Percentiles rank a stretch among this genome's conserved stretches.
These are phyloP conservation scores for Aquilaria yunnanensis DNA, from an alignment of 345 rosid genomes.

Conservation along the genomic window DNA sequence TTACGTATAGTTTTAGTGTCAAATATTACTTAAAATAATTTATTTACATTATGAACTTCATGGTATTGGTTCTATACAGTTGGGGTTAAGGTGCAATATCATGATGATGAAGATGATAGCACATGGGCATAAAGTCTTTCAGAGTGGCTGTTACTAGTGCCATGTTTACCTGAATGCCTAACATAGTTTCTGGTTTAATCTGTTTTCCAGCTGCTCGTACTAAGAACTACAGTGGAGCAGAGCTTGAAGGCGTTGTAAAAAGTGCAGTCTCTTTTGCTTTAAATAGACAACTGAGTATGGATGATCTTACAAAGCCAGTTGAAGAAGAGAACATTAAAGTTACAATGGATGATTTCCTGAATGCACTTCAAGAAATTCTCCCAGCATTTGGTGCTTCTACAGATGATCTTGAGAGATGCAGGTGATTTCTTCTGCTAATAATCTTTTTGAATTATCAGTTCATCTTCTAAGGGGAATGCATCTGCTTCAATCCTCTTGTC, in stretches of 20 bases:
- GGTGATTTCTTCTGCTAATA: conserved; percentile 35
- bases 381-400: conserved; percentile 99
- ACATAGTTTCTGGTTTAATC: not conserved
- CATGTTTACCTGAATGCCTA: too few relatives aligned
- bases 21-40: too few relatives aligned
- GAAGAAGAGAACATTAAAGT: conserved; percentile 96
- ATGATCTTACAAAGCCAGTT: conserved; percentile 93
- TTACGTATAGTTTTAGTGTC: too few relatives aligned
- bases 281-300: conserved; percentile 91
- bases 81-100: too few relatives aligned
- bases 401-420: conserved; percentile 93
- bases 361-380: conserved; percentile 65
- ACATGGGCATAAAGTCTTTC: too few relatives aligned
- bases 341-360: conserved; percentile 87
- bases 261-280: conserved; percentile 97
- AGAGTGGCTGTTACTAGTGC: too few relatives aligned
- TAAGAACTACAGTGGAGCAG: conserved; percentile 97
- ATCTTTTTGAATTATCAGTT: not conserved
- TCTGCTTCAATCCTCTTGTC: too few relatives aligned
- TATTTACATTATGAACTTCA: too few relatives aligned
- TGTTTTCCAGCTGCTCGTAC: conserved; percentile 79
- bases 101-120: too few relatives aligned
- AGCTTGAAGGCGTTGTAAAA: conserved; percentile 98
- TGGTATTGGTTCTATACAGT: too few relatives aligned
- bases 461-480: not conserved